phyloP scores from a whole-genome alignment of 2,329 filamentous ascomycete species.

The Claviceps sp. region DNA sequence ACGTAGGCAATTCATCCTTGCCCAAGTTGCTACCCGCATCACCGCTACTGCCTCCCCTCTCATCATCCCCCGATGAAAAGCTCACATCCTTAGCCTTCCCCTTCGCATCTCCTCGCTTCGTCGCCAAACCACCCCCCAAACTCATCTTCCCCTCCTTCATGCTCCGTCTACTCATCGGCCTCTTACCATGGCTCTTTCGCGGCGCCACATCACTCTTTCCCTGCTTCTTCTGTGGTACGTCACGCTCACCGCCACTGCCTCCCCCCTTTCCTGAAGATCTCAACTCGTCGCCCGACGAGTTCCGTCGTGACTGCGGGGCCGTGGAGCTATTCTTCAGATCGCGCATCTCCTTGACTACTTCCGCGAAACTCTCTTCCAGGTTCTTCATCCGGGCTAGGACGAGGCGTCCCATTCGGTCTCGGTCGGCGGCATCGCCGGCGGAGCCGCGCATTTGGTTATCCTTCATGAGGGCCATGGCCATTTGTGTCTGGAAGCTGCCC shows the following conservation, averaged over 20 bases:
- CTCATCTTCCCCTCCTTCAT: conserved; percentile 25
- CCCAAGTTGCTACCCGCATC: conserved; percentile 19
- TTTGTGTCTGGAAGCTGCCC: conserved; percentile 69
- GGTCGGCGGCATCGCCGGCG: conserved; percentile 29
- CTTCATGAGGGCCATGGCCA: conserved; percentile 57
- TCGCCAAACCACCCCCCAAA: conserved; percentile 7
- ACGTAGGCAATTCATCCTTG: conserved; percentile 26
- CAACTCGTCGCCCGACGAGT: conserved; percentile 34
- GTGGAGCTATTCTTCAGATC: conserved; percentile 39
- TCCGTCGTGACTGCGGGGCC: conserved; percentile 34
- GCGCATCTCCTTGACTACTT: conserved; percentile 72
- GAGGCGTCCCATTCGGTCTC: conserved; percentile 62
- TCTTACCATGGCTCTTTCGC: conserved; percentile 15
- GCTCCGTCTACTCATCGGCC: conserved; percentile 28
- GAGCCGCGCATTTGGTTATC: conserved; percentile 36
- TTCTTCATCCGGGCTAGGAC: conserved; percentile 87
- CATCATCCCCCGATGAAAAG: conserved; percentile 23
- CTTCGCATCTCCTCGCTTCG: conserved; percentile 21
- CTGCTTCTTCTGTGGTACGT: conserved; percentile 9
- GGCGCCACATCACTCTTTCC: conserved; percentile 15
- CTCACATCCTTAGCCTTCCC: conserved; percentile 36
- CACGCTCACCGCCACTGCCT: conserved; percentile 4
- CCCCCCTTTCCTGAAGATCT: conserved; percentile 17
- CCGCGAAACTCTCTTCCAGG: conserved; percentile 78
- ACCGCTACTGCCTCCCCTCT: conserved; percentile 16